phyloP scores from a whole-genome alignment of 768 basidiomycete genomes.

The Pleurotus salmoneostramineus region DNA sequence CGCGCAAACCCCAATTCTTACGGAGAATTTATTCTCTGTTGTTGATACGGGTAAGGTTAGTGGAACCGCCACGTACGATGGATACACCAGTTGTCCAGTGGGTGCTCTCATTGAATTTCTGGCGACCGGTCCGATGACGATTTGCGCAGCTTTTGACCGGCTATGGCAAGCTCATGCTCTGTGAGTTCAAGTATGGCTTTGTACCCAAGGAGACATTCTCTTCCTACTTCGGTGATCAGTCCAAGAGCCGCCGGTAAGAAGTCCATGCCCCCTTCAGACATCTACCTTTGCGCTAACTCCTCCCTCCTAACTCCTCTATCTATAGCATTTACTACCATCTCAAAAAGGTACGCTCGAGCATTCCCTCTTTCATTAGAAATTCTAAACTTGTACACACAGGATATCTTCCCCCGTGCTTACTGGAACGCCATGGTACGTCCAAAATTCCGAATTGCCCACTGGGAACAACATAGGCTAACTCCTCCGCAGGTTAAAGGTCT shows the following conservation, averaged over 20 bases:
- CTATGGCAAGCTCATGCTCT: constrained; percentile 79
- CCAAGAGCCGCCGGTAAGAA: constrained; percentile 61
- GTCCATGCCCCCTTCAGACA: too few species aligned
- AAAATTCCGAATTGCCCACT: neutral
- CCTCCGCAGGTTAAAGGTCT: constrained; percentile 33
- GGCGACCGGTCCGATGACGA: constrained; percentile 7
- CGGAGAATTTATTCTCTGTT: constrained; percentile 80
- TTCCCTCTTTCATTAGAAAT: neutral
- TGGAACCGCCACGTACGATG: constrained; percentile 66
- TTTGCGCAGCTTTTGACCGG: constrained; percentile 64
- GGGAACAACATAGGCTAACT: constrained; percentile 18
- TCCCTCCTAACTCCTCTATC: too few species aligned
- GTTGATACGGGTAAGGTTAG: constrained; percentile 71
- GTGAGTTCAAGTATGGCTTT: constrained; percentile 92
- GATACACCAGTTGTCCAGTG: constrained; percentile 88
- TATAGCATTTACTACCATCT: constrained; percentile 78
- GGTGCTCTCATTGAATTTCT: constrained; percentile 4
- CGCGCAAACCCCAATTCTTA: constrained; percentile 84
- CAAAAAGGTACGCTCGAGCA: constrained; percentile 54
- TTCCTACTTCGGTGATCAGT: constrained; percentile 59
- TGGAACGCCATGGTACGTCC: constrained; percentile 67
- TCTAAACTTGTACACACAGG: constrained; percentile 26
- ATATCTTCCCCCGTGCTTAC: constrained; percentile 72
- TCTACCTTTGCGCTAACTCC: too few species aligned
- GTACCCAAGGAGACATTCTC: constrained; percentile 86